A percentile compares a stretch with the other conserved stretches of the same genome.
Evolutionary conservation across 2,329 filamentous ascomycete genomes (phyloP).

Genomic region (Canariomyces notabilis): DNA sequence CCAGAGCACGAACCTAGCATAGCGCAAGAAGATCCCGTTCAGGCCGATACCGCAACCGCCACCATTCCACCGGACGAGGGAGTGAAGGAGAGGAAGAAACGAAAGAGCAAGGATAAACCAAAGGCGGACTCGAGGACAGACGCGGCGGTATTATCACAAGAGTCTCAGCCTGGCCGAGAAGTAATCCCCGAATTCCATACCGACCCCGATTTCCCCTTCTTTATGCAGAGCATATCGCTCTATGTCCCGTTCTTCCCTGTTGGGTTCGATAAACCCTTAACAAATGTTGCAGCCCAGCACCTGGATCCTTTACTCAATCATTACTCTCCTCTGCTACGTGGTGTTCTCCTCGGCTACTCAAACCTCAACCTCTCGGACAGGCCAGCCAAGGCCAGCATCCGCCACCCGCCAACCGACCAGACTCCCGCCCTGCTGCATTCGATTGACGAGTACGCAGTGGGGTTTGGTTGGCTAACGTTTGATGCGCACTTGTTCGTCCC

Average conservation of each 20-base stretch:
- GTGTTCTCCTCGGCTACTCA: constrained; percentile 69
- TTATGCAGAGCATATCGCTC: constrained; percentile 72
- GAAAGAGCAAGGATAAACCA: constrained; percentile 24
- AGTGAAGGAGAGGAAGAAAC: constrained; percentile 30
- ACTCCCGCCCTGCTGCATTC: constrained; percentile 43
- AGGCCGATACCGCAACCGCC: not conserved
- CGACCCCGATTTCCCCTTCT: constrained; percentile 61
- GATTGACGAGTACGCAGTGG: constrained; percentile 78
- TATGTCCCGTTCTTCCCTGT: constrained; percentile 70
- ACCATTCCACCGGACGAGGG: constrained; percentile 12
- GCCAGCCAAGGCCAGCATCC: constrained; percentile 43
- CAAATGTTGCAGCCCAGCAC: constrained; percentile 67
- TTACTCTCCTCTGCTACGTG: constrained; percentile 67
- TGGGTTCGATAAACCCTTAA: constrained; percentile 64
- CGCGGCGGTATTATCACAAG: constrained; percentile 26
- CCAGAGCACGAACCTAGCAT: constrained; percentile 10
- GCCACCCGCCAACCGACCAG: constrained; percentile 44
- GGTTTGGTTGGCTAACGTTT: constrained; percentile 82
- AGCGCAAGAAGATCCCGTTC: not conserved
- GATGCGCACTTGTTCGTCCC: constrained; percentile 83
- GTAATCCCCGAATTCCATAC: constrained; percentile 34
- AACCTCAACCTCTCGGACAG: constrained; percentile 61
- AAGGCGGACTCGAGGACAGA: constrained; percentile 27
- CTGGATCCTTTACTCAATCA: constrained; percentile 70
- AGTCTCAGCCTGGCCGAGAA: constrained; percentile 24